Base-by-base conservation (phyloP, 1,284 basidiomycete genomes). In the Sphagnurus paluster region DNA sequence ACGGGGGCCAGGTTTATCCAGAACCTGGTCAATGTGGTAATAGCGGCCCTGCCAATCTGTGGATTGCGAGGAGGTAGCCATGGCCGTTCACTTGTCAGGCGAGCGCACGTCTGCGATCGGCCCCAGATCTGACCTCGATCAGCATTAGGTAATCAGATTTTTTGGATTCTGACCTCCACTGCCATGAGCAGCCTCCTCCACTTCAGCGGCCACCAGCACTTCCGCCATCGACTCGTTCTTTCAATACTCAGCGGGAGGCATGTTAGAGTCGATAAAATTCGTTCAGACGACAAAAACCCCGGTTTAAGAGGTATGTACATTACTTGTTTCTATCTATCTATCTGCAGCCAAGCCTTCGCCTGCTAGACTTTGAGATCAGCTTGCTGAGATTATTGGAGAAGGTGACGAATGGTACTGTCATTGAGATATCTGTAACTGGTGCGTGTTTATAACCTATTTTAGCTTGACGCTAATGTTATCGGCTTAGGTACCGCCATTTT, bases 351-450 rank as follows among this genome's bases (percentile, higher is more conserved):
- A 40, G 9, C 17, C 21, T 20, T 24, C 17, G 13, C 16, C 39
- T 28, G 35, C 3, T 57, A 89, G 95, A 98, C 63, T 97, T 89
- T 66, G 97, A 99, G 72, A 85, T 97, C 44, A 96, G 90, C 59
- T 79, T 98, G 24, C 65, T 99, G 34, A 75, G 97, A 17, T 70
- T 99, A 10, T 61, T 99, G 20, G 96, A 99, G 65, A 94, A 93
- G 62, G 72, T 92, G 2, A 97, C 95, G 3, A 98, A 99, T 75
- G 97, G 97, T 1, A 93, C 91, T 5, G 72, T 91, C 20, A 92
- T 99, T 52, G 97, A 99, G 65, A 99, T 99, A 46, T 96, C 92
- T 2, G 89, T 96, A 14, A 99, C 97, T 10, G 93, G 91, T 91
- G 52, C 49, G 78, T 59, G 28, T 38, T 36, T 7, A 29, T 17